Base-by-base conservation (phyloP, 495 filamentous ascomycete genomes). In the Trichocladium antarcticum region DNA sequence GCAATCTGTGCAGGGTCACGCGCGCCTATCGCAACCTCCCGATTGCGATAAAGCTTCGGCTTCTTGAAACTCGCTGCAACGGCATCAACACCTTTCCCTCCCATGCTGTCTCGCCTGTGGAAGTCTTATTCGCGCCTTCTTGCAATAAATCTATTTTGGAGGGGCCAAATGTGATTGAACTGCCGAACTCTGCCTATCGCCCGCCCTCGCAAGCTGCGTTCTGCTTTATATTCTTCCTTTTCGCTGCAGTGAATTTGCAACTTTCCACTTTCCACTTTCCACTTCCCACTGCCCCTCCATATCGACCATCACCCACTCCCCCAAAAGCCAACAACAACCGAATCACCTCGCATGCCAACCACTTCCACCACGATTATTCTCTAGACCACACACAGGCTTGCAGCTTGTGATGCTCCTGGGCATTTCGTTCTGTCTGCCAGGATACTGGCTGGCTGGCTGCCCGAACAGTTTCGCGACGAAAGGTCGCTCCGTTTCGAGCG, bases 1-100 rank as follows among this genome's bases (percentile, higher is more conserved):
- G 49, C 54, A 62, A 51, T 54, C 54, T 58, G 50, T 57, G 57
- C 42, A 46, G 54, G 59, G 57, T 62, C 61, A 62, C 61, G 57
- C 59, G 49, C 35, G 59, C 55, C 53, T 60, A 62, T 61, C 59
- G 52, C 51, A 42, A 21, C 51, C 47, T 46, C 31, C 49, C 50
- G 51, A 55, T 52, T 52, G 54, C 57, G 57, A 60, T 60, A 56
- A 60, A 54, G 50, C 50, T 34, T 44, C 49, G 51, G 50, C 29
- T 9, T 50, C 52, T 40, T 17, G 42, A 57, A 51, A 51, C 47
- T 47, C 31, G 12, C 4, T 29, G 27, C 2, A 48, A 55, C 47
- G 31, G 45, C 49, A 39, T 42, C 50, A 49, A 27, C 41, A 45
- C 37, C 19, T 21, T 39, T 51, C 41, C 31, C 31, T 44, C 39